Conservation (phyloP, 2,329 filamentous ascomycete genomes). For the Gyromitra esculenta region DNA sequence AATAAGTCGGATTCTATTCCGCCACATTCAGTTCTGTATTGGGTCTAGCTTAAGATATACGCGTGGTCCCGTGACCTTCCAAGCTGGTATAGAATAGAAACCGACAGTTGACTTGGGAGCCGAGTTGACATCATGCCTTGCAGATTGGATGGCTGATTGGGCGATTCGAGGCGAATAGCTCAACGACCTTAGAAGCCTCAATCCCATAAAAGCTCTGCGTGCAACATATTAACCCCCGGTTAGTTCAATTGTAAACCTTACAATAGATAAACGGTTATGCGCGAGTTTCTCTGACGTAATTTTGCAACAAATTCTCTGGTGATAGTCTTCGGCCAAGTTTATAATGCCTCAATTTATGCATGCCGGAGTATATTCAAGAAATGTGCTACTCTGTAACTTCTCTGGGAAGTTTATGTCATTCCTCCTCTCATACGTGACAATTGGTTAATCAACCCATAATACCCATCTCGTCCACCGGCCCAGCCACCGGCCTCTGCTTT, state of each 20-base stretch:
- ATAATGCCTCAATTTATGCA: background rate
- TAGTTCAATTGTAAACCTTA: background rate
- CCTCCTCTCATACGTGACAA: constrained; percentile 68
- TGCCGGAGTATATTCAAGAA: background rate
- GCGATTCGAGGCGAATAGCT: background rate
- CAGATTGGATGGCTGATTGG: background rate
- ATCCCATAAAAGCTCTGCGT: too few species aligned
- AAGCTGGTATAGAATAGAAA: background rate
- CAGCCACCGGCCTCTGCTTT: constrained; percentile 52
- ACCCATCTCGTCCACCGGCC: constrained; percentile 58
- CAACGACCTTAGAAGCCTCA: background rate
- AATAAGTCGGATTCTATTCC: too few species aligned
- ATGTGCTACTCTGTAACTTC: background rate
- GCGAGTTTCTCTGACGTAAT: background rate
- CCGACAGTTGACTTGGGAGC: background rate
- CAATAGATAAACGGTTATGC: background rate
- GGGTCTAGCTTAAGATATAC: background rate
- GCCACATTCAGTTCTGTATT: too few species aligned
- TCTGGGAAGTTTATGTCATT: constrained; percentile 32
- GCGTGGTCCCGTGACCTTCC: background rate
- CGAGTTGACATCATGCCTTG: background rate
- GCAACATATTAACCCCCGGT: too few species aligned
- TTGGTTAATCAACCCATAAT: constrained; percentile 71
- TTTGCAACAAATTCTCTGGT: background rate
- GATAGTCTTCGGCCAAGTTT: background rate